phyloP scores from a whole-genome alignment of 257 asterid species.

The Petunia secreta region DNA sequence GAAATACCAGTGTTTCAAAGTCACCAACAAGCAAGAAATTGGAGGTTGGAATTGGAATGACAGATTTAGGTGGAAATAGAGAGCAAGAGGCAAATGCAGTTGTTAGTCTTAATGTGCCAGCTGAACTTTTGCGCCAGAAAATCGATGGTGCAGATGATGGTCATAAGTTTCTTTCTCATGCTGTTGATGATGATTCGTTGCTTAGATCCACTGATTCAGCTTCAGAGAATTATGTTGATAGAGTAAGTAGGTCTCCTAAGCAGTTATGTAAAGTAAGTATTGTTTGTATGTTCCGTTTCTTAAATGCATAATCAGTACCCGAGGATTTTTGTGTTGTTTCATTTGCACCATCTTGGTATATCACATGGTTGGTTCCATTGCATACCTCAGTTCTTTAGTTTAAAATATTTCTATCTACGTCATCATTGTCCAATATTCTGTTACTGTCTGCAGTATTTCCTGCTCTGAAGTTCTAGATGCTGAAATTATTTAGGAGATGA shows the following conservation, averaged over 20 bases:
- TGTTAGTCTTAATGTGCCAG: slow-evolving; percentile 31
- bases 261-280: slow-evolving; percentile 50
- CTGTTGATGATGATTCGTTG: slow-evolving; percentile 39
- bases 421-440: slow-evolving; percentile 12
- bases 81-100: slow-evolving; percentile 33
- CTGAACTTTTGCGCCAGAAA: slow-evolving; percentile 40
- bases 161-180: slow-evolving; percentile 27
- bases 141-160: slow-evolving; percentile 42
- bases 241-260: slow-evolving; percentile 43
- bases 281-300: background rate
- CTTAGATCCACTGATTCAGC: slow-evolving; percentile 38
- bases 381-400: background rate
- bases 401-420: background rate
- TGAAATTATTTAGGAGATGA: slow-evolving; percentile 5
- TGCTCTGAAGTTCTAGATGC: slow-evolving; percentile 19
- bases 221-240: slow-evolving; percentile 38
- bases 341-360: background rate
- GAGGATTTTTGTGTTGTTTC: background rate
- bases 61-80: slow-evolving; percentile 30
- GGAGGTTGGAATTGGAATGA: slow-evolving; percentile 40
- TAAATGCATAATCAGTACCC: slow-evolving; percentile 2
- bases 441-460: background rate
- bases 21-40: slow-evolving; percentile 42
- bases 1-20: slow-evolving; percentile 39
- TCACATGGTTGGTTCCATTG: slow-evolving; percentile 5